Evolutionary conservation across 208 protist species (phyloP).

Genomic region (Acanthamoeba triangularis): DNA sequence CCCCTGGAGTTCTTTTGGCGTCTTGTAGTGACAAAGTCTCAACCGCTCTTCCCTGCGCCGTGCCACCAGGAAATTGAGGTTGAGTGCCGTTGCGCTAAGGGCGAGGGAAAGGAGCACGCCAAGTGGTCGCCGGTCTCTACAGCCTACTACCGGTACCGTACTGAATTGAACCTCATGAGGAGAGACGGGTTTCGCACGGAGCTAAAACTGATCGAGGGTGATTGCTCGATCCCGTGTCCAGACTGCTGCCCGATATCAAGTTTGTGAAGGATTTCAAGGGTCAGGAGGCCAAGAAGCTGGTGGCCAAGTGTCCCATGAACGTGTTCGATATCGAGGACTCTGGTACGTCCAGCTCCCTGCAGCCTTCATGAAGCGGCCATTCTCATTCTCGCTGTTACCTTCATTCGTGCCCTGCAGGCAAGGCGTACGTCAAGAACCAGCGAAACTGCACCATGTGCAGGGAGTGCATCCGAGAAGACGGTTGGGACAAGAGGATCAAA

Average conservation of each 20-base stretch:
- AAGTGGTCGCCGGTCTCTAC: constrained; percentile 99
- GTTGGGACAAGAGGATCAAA: constrained; percentile 83
- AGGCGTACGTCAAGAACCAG: constrained; percentile 91
- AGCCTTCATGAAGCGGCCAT: background rate
- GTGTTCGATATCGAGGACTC: constrained; percentile 97
- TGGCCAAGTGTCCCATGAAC: constrained; percentile 94
- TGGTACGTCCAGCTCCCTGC: background rate
- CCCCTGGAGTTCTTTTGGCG: background rate
- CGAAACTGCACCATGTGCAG: constrained; percentile 97
- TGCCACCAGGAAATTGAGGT: constrained; percentile 88
- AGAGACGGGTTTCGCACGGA: too few relatives aligned
- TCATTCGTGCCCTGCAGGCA: background rate
- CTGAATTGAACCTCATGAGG: too few relatives aligned
- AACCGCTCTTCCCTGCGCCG: background rate
- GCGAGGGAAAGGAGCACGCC: constrained; percentile 97
- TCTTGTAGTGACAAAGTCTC: background rate
- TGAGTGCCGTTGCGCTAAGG: constrained; percentile 97
- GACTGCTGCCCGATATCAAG: constrained; percentile 96
- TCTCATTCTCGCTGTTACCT: background rate
- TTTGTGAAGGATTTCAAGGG: constrained; percentile 90
- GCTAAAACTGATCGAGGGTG: too few relatives aligned
- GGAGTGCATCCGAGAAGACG: constrained; percentile 97
- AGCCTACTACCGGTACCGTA: constrained; percentile 95
- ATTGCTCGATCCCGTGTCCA: background rate
- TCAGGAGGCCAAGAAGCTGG: constrained; percentile 92